Evolutionary conservation across 148 eudicot species (phyloP).

Genomic region (Polygonum maritimum): DNA sequence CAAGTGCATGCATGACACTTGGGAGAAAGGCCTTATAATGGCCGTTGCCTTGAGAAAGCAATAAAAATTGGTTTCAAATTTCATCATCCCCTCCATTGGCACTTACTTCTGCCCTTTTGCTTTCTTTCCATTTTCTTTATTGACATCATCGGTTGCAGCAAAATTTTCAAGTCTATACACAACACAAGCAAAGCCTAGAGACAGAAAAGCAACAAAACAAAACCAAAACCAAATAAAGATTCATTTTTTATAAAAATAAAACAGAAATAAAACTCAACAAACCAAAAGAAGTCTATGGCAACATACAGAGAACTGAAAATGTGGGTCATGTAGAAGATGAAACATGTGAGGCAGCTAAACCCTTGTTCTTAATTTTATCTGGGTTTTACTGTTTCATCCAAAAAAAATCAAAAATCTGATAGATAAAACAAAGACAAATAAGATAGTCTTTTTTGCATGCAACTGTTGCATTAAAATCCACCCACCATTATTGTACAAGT

Average conservation of each 20-base stretch:
- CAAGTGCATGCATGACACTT: constrained; percentile 12
- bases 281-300: not conserved
- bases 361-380: not conserved
- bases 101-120: constrained; percentile 5
- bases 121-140: not conserved
- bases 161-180: not conserved
- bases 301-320: not conserved
- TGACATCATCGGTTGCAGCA: not conserved
- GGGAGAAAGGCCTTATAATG: not conserved
- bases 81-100: constrained; percentile 10
- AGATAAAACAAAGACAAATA: not conserved
- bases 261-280: not conserved
- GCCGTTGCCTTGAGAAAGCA: constrained; percentile 2
- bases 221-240: not conserved
- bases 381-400: not conserved
- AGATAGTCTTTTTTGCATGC: not conserved
- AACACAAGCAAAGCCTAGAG: not conserved
- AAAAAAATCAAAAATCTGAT: not conserved
- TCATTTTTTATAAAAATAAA: not conserved
- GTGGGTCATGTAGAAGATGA: not conserved
- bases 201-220: not conserved
- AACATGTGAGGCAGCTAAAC: not conserved
- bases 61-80: not conserved
- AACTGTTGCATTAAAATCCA: not conserved
- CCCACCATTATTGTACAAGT: not conserved